Evolutionary conservation across 352 stramenopile species (phyloP), one percentile per base, ranked within the genome.

Genomic region (Globisporangium spinosum): DNA sequence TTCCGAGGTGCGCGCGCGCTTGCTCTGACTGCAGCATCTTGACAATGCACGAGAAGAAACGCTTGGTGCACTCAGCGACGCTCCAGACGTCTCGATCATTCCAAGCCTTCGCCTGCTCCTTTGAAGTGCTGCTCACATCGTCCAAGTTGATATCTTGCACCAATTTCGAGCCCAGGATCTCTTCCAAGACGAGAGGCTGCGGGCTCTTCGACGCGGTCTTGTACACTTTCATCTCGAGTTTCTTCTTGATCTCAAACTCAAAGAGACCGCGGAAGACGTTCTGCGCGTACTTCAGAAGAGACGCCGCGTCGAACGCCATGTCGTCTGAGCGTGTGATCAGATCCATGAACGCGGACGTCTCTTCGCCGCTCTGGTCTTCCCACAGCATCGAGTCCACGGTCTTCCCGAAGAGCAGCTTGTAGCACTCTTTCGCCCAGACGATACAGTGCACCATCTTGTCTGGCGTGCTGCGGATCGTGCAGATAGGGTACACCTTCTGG

Each of bases 381-480:
- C 90, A 99, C 3, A 99, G 83, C 97, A 99, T 99, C 43, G 94
- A 95, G 69, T 96, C 89, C 27, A 82, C 78, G 22, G 68, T 84
- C 63, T 95, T 94, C 32, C 87, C 89, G 58, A 96, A 96, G 2
- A 96, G 71, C 55, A 96, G 73, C 72, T 96, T 96, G 75, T 93
- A 96, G 72, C 85, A 96, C 71, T 96, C 89, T 60, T 96, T 96
- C 45, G 96, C 97, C 98, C 98, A 99, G 32, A 99, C 98, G 70
- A 99, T 99, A 77, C 97, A 99, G 81, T 99, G 98, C 32, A 99
- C 98, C 66, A 98, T 98, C 83, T 99, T 99, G 75, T 98, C 96
- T 0, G 98, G 98, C 17, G 98, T 99, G 54, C 88, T 97, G 72
- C 98, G 92, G 77, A 99, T 99, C 49, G 98, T 99, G 78, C 98